Evolutionary conservation across 2,329 filamentous ascomycete genomes (phyloP), one percentile per base, ranked within the genome.

Genomic region (Fusarium sp.): DNA sequence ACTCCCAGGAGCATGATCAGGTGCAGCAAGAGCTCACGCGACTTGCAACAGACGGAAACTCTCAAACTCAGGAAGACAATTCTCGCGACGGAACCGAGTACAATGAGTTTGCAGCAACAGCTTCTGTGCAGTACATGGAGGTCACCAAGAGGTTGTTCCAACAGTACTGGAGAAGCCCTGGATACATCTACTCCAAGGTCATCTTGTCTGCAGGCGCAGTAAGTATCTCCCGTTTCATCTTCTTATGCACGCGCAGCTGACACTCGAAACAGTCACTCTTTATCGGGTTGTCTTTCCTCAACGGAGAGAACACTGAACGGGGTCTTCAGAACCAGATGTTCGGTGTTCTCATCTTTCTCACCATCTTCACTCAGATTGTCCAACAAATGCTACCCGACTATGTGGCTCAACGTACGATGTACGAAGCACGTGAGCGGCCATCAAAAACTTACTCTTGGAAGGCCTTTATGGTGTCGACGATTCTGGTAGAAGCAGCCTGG

Each of bases 271-370:
- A 74, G 65, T 68, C 72, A 4, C 82, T 93, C 2, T 92, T 92
- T 76, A 90, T 93, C 60, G 91, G 91, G 2, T 88, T 92, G 72
- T 90, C 88, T 0, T 91, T 92, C 73, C 88, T 86, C 76, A 85
- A 89, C 24, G 84, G 87, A 4, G 81, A 87, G 26, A 85, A 86
- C 65, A 88, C 87, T 0, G 82, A 87, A 44, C 88, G 91, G 65
- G 90, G 91, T 33, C 81, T 93, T 10, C 90, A 92, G 72, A 91
- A 92, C 74, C 88, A 90, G 57, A 86, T 93, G 79, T 93, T 93
- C 75, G 85, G 85, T 56, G 87, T 93, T 54, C 93, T 94, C 79
- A 89, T 93, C 84, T 82, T 92, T 65, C 80, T 88, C 57, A 92
- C 88, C 15, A 89, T 93, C 76, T 93, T 94, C 77, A 87, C 88